A percentile compares a stretch with the other conserved stretches of the same genome.
Conservation (phyloP, 148 eudicot genomes). For the Silene uniflora region DNA sequence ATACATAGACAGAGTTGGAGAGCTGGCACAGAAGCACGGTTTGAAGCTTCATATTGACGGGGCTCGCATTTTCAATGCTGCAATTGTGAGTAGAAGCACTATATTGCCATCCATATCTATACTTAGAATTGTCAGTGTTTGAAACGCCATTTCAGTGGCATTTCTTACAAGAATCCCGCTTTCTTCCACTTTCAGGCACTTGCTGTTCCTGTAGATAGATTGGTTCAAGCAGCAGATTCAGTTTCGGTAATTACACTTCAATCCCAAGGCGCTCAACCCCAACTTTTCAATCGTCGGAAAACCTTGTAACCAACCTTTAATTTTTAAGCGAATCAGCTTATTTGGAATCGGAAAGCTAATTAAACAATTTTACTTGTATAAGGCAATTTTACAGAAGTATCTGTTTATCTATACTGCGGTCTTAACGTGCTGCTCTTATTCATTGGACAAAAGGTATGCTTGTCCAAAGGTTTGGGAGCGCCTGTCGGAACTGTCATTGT, state of each 20-base stretch:
- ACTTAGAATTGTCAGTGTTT: not conserved
- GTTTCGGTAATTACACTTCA: conserved; percentile 55
- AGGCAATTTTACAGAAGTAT: too few species aligned
- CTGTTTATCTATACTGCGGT: not conserved
- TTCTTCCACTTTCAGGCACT: conserved; percentile 57
- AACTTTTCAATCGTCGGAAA: not conserved
- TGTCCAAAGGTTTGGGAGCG: conserved; percentile 99
- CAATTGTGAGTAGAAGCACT: conserved; percentile 54
- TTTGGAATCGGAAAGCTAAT: not conserved
- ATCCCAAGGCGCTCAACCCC: not conserved
- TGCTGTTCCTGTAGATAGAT: conserved; percentile 77
- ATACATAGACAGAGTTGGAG: conserved; percentile 79
- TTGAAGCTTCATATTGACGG: conserved; percentile 97
- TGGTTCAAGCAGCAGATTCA: conserved; percentile 93
- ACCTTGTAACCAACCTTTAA: too few species aligned
- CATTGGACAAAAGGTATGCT: conserved; percentile 53
- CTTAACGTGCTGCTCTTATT: conserved; percentile 5
- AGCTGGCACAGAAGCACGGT: conserved; percentile 75
- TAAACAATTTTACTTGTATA: not conserved
- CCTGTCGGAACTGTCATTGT: conserved; percentile 91
- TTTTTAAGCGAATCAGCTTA: not conserved
- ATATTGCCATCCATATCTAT: not conserved
- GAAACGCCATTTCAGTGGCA: too few species aligned
- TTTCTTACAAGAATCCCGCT: not conserved
- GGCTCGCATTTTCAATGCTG: conserved; percentile 90